phyloP scores from a whole-genome alignment of 106 monocot species.

The Hemerocallis citrina region DNA sequence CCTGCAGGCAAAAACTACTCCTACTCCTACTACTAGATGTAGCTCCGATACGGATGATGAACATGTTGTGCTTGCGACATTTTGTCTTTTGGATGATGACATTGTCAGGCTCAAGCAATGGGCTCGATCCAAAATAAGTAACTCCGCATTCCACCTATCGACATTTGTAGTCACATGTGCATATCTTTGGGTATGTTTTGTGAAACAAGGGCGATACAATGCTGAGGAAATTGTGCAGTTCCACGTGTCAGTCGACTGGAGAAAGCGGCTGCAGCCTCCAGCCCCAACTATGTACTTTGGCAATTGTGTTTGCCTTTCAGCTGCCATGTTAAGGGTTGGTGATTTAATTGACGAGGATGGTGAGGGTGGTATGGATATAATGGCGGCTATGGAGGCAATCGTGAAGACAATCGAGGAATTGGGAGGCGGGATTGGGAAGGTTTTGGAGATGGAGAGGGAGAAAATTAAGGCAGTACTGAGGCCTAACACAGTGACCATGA shows the following conservation, averaged over 20 bases:
- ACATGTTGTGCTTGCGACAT: no score
- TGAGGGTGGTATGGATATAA: no score
- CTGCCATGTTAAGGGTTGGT: background rate
- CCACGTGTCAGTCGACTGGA: background rate
- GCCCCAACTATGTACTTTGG: conserved; percentile 21
- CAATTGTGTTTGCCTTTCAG: conserved; percentile 15
- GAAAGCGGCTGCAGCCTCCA: conserved; percentile 14
- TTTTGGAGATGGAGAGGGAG: background rate
- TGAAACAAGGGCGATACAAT: background rate
- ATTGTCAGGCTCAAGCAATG: background rate
- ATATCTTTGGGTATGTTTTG: conserved; percentile 18
- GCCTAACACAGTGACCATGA: background rate
- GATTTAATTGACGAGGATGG: background rate
- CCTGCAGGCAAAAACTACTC: background rate
- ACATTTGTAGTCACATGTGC: conserved; percentile 16
- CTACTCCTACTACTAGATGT: background rate
- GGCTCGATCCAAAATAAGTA: background rate
- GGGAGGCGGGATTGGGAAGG: background rate
- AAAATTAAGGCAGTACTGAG: background rate
- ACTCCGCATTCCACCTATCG: conserved; percentile 5
- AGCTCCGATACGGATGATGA: background rate
- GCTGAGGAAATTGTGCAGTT: background rate
- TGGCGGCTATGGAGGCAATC: background rate
- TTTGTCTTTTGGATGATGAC: no score
- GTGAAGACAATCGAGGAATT: background rate